Percentiles rank a stretch among this genome's conserved stretches.
phyloP scores from a whole-genome alignment of 2,329 filamentous ascomycete genomes.

The Aspergillus clavatus region DNA sequence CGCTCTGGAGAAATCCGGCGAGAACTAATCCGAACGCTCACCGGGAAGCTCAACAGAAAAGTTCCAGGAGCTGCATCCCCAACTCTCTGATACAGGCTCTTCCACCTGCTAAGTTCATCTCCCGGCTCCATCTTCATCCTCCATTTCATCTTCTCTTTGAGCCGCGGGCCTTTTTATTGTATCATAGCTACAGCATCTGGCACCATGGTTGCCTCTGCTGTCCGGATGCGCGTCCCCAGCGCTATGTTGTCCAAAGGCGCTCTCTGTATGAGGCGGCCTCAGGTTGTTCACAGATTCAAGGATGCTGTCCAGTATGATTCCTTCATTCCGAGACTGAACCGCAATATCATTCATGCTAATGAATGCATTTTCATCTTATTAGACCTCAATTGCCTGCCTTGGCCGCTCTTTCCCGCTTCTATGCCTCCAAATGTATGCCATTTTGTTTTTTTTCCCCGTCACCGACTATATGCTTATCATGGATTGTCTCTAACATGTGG shows the following conservation, averaged over 20 bases:
- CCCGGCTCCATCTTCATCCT: slow-evolving; percentile 14
- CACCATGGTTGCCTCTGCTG: slow-evolving; percentile 53
- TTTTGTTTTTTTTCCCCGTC: slow-evolving; percentile 10
- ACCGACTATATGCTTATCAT: slow-evolving; percentile 5
- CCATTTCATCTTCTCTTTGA: slow-evolving; percentile 16
- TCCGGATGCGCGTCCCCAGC: slow-evolving; percentile 43
- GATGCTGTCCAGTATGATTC: slow-evolving; percentile 38
- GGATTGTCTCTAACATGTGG: slow-evolving; percentile 19
- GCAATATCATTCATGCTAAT: slow-evolving; percentile 18
- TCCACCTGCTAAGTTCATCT: slow-evolving; percentile 20
- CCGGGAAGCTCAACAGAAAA: slow-evolving; percentile 42
- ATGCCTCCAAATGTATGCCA: slow-evolving; percentile 63
- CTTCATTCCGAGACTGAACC: background rate
- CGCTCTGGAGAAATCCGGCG: slow-evolving; percentile 20
- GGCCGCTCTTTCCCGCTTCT: slow-evolving; percentile 60
- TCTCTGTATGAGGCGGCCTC: slow-evolving; percentile 43
- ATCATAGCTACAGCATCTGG: slow-evolving; percentile 25
- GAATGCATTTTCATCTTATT: slow-evolving; percentile 4
- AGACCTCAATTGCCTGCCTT: slow-evolving; percentile 49
- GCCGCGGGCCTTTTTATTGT: slow-evolving; percentile 21
- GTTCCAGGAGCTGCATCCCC: slow-evolving; percentile 29
- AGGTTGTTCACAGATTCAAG: slow-evolving; percentile 42
- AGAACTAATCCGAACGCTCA: slow-evolving; percentile 33
- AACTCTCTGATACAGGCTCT: slow-evolving; percentile 27
- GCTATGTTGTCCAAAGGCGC: slow-evolving; percentile 40